Percentiles rank a stretch among this genome's conserved stretches.
phyloP scores from a whole-genome alignment of 1,284 basidiomycete species.

The Cerioporus squamosus region DNA sequence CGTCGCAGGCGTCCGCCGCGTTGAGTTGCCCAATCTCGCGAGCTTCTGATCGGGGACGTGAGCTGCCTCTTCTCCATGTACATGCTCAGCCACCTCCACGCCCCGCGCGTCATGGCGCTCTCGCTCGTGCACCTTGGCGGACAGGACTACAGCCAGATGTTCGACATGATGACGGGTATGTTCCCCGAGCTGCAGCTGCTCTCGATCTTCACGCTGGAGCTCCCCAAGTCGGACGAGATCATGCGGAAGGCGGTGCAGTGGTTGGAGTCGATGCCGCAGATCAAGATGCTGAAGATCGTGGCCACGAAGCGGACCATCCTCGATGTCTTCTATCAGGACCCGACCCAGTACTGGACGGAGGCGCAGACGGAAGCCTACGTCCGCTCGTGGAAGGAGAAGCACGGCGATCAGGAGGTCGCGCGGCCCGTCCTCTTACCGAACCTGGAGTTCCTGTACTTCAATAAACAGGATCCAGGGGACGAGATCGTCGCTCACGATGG shows the following conservation, averaged over 20 bases:
- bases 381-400: slow-evolving; percentile 5
- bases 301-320: slow-evolving; percentile 44
- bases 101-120: slow-evolving; percentile 57
- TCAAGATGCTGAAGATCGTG: slow-evolving; percentile 54
- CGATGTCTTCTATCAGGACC: slow-evolving; percentile 47
- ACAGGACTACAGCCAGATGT: slow-evolving; percentile 52
- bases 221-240: slow-evolving; percentile 29
- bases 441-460: slow-evolving; percentile 46
- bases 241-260: slow-evolving; percentile 44
- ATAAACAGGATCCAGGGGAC: slow-evolving; percentile 32
- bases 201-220: slow-evolving; percentile 49
- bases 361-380: slow-evolving; percentile 13
- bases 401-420: slow-evolving; percentile 7
- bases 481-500: slow-evolving; percentile 33
- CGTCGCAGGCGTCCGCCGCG: slow-evolving; percentile 29
- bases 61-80: slow-evolving; percentile 48
- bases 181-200: slow-evolving; percentile 54
- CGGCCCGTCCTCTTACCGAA: slow-evolving; percentile 42
- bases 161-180: slow-evolving; percentile 45
- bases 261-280: slow-evolving; percentile 56
- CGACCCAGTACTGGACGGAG: slow-evolving; percentile 9
- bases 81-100: slow-evolving; percentile 48
- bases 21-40: slow-evolving; percentile 51
- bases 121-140: slow-evolving; percentile 54
- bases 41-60: slow-evolving; percentile 58